Evolutionary conservation across 2,329 filamentous ascomycete genomes (phyloP).

Genomic region (Fusarium udum): DNA sequence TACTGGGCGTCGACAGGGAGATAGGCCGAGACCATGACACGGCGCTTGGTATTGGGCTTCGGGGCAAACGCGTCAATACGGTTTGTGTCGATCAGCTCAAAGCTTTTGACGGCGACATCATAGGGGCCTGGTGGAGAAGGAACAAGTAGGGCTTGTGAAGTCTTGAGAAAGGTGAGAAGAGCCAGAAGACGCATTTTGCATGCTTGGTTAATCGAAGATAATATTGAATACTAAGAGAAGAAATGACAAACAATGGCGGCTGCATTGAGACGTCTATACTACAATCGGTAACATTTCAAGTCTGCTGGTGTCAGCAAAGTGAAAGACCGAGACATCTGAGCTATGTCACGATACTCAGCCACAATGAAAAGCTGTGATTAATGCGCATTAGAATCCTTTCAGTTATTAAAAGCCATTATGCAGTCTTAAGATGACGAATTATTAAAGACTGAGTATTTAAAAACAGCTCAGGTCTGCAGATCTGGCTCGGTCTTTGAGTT

Average conservation of each 20-base stretch:
- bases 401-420: rapidly evolving
- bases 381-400: rapidly evolving
- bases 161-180: not conserved
- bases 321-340: no score
- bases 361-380: rapidly evolving
- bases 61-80: conserved; percentile 17
- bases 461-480: rapidly evolving
- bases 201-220: rapidly evolving
- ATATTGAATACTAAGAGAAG: rapidly evolving
- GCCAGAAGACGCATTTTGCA: not conserved
- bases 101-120: not conserved
- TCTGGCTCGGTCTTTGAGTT: not conserved
- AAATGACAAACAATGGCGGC: not conserved
- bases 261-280: no score
- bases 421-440: not conserved
- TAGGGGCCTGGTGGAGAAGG: conserved; percentile 2
- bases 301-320: no score
- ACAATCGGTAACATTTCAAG: no score
- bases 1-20: conserved; percentile 10
- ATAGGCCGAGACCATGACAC: conserved; percentile 22
- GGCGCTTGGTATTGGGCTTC: not conserved
- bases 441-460: rapidly evolving
- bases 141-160: not conserved
- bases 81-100: conserved; percentile 9
- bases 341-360: not conserved